A percentile compares a stretch with the other conserved stretches of the same genome.
These are phyloP conservation scores for Hymenoscyphus occultus DNA, from an alignment of 2,329 filamentous ascomycete genomes.

Conservation along the genomic window DNA sequence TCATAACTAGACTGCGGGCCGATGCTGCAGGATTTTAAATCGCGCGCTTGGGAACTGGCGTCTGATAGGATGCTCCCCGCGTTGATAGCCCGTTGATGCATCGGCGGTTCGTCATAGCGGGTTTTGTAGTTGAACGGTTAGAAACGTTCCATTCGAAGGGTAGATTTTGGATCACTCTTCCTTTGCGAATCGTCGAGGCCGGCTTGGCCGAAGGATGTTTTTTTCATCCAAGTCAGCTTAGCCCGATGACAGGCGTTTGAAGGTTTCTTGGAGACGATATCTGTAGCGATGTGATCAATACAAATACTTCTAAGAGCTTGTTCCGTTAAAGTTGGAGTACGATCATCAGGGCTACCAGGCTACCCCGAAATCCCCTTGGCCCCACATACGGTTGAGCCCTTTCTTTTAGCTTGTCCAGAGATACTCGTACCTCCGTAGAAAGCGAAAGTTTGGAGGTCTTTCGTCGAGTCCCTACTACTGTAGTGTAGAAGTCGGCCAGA, in stretches of 20 bases:
- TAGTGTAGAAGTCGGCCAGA: neutral
- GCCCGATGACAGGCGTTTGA: constrained; percentile 2
- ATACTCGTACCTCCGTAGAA: neutral
- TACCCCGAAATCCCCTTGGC: neutral
- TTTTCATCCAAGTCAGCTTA: constrained; percentile 6
- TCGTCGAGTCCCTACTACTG: neutral
- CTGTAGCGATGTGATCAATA: neutral
- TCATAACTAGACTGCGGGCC: constrained; percentile 19
- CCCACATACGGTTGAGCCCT: neutral
- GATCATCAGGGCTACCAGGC: neutral
- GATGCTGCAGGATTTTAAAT: constrained; percentile 23
- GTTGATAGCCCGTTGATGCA: constrained; percentile 12
- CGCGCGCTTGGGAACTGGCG: constrained; percentile 7
- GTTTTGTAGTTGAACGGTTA: neutral
- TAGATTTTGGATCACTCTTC: neutral
- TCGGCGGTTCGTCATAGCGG: constrained; percentile 22
- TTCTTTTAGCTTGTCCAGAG: neutral
- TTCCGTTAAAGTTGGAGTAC: neutral
- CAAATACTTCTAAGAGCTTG: neutral
- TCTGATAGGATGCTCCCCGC: constrained; percentile 22
- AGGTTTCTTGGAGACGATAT: neutral
- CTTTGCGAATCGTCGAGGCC: neutral
- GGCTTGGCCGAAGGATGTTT: neutral
- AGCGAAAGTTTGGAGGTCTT: neutral
- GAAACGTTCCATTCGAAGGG: constrained; percentile 3